These are phyloP conservation scores for Euclidium syriacum DNA, from an alignment of 345 rosid genomes.

Conservation along the genomic window DNA sequence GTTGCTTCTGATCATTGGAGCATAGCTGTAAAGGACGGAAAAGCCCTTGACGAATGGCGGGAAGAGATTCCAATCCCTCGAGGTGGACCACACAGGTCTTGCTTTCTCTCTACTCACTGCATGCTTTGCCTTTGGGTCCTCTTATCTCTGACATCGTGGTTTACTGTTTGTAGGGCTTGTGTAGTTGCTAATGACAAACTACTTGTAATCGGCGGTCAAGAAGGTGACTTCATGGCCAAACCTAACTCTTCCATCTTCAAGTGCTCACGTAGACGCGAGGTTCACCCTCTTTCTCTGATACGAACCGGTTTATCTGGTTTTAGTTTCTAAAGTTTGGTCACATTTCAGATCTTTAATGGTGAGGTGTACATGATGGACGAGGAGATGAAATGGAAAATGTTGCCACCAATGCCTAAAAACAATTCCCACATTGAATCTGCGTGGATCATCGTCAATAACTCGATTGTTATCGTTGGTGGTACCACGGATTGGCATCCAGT, in stretches of 20 bases:
- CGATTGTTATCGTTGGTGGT: slow-evolving; percentile 68
- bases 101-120: not conserved
- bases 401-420: slow-evolving; percentile 77
- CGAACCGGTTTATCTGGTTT: no score
- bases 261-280: slow-evolving; percentile 84
- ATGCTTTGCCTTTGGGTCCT: not conserved
- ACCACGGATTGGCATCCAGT: slow-evolving; percentile 79
- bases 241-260: slow-evolving; percentile 83
- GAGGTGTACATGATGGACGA: slow-evolving; percentile 81
- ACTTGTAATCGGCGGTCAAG: slow-evolving; percentile 77
- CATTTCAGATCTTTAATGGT: slow-evolving; percentile 56
- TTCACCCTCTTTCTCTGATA: not conserved
- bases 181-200: slow-evolving; percentile 46
- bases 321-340: not conserved
- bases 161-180: slow-evolving; percentile 48
- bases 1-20: slow-evolving; percentile 86
- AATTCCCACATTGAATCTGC: slow-evolving; percentile 78
- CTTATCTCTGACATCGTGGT: not conserved
- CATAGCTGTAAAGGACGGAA: slow-evolving; percentile 71
- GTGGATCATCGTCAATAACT: slow-evolving; percentile 74
- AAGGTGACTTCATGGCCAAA: slow-evolving; percentile 89
- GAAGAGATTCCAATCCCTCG: slow-evolving; percentile 68
- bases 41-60: slow-evolving; percentile 59
- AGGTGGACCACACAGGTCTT: slow-evolving; percentile 90
- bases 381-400: slow-evolving; percentile 63